Percentiles rank a stretch among this genome's conserved stretches.
phyloP scores from a whole-genome alignment of 2,329 filamentous ascomycete species.

The Tolypocladium sp. region DNA sequence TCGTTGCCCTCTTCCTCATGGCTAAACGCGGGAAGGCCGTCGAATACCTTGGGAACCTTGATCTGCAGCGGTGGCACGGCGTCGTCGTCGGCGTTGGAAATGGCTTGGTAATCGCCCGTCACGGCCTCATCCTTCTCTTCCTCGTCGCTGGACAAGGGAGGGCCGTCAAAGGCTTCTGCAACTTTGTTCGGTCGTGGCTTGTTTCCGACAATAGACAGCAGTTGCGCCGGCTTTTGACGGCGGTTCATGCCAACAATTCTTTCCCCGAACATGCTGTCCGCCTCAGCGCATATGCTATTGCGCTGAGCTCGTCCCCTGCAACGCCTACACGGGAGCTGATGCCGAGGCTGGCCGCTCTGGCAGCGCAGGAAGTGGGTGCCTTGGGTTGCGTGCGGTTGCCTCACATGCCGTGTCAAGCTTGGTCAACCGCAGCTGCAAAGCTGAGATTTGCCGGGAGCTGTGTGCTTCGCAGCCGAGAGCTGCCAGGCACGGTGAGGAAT shows the following conservation, averaged over 20 bases:
- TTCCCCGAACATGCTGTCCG: neutral
- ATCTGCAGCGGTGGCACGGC: neutral
- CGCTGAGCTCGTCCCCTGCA: neutral
- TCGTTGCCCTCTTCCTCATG: neutral
- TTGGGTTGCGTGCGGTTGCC: neutral
- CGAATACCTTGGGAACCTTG: too few species aligned
- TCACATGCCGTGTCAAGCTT: neutral
- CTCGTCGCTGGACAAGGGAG: slow-evolving; percentile 19
- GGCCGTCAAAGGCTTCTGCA: slow-evolving; percentile 8
- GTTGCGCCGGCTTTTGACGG: slow-evolving; percentile 2
- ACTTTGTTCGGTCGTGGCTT: slow-evolving; percentile 4
- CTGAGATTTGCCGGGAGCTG: neutral
- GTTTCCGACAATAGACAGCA: slow-evolving; percentile 8
- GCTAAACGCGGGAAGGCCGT: too few species aligned
- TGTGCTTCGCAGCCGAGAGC: neutral
- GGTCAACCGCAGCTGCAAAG: neutral
- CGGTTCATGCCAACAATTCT: slow-evolving; percentile 13
- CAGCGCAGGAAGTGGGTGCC: neutral
- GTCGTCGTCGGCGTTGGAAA: neutral
- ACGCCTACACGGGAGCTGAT: neutral
- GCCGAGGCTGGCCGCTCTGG: neutral
- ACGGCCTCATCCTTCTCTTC: slow-evolving; percentile 10
- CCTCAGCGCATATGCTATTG: neutral
- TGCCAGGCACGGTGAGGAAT: neutral
- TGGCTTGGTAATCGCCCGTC: neutral